Conservation (phyloP, 225 moss, liverwort and hornwort species). For the Neckera pumila region DNA sequence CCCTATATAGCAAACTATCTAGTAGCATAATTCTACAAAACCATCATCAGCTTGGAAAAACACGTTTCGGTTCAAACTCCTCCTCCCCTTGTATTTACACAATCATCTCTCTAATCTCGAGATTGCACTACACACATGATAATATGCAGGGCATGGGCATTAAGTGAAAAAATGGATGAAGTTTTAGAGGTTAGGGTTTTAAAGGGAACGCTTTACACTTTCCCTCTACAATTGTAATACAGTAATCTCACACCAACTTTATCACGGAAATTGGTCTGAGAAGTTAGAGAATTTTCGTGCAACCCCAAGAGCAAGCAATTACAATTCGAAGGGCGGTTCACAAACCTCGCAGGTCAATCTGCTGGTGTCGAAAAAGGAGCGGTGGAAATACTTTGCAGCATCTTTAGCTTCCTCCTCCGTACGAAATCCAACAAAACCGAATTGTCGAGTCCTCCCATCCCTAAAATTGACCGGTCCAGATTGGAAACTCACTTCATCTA, state of each 20-base stretch:
- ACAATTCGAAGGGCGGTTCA: background rate
- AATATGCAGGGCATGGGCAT: background rate
- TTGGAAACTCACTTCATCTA: background rate
- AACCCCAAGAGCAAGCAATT: background rate
- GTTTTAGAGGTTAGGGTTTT: background rate
- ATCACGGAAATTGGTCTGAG: background rate
- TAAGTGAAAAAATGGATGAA: no score
- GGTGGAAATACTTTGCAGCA: constrained; percentile 73
- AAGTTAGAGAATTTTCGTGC: background rate
- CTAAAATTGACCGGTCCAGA: constrained; percentile 10
- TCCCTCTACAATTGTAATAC: background rate
- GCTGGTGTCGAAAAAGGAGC: constrained; percentile 72
- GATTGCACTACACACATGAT: background rate
- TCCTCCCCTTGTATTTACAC: background rate
- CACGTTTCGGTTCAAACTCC: background rate
- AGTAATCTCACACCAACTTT: background rate
- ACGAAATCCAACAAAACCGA: constrained; percentile 82
- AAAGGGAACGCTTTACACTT: background rate
- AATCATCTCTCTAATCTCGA: background rate
- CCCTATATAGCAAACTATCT: background rate
- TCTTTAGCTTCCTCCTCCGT: constrained; percentile 72
- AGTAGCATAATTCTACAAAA: background rate
- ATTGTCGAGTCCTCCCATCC: constrained; percentile 78
- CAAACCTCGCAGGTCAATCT: constrained; percentile 69
- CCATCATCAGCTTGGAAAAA: background rate